Base-by-base conservation (phyloP, 768 basidiomycete species). In the Lentinus tigrinus region DNA sequence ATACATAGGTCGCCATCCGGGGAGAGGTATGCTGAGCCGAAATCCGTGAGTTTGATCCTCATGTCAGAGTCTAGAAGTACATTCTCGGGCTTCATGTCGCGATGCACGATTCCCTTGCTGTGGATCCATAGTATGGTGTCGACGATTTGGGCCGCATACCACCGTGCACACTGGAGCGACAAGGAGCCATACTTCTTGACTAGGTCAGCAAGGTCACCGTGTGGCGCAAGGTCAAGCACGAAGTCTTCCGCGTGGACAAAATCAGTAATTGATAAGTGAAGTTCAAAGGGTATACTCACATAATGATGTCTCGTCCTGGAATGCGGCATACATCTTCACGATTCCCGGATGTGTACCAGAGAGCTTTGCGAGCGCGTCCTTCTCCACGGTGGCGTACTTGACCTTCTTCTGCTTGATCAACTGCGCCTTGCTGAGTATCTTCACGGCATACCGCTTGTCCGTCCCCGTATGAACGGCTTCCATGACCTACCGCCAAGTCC, bases 351-450 rank as follows among this genome's bases (percentile, higher is more conserved):
- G 59, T 8, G 44, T 43, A 4, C 54, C 50, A 16, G 59, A 61
- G 13, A 61, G 51, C 59, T 61, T 61, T 13, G 51, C 59, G 21
- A 61, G 46, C 27, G 54, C 50, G 46, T 61, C 59, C 46, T 61
- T 61, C 51, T 61, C 59, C 14, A 61, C 54, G 19, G 21, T 61
- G 3, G 59, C 59, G 26, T 61, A 61, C 50, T 56, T 61, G 55
- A 61, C 59, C 24, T 61, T 61, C 54, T 61, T 61, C 39, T 43
- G 55, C 47, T 61, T 61, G 37, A 61, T 52, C 42, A 61, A 31
- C n/a, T 61, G 59, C 23, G 54, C 37, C 42, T 61, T 61, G 31
- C 59, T 61, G 28, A 61, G 46, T 43, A 61, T 61, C 38, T 61
- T 61, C 4, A 61, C 54, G 3, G 59, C 59, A 23, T 47, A 61